Base-by-base conservation (phyloP, 2,329 filamentous ascomycete species). In the Claviceps purpurea region DNA sequence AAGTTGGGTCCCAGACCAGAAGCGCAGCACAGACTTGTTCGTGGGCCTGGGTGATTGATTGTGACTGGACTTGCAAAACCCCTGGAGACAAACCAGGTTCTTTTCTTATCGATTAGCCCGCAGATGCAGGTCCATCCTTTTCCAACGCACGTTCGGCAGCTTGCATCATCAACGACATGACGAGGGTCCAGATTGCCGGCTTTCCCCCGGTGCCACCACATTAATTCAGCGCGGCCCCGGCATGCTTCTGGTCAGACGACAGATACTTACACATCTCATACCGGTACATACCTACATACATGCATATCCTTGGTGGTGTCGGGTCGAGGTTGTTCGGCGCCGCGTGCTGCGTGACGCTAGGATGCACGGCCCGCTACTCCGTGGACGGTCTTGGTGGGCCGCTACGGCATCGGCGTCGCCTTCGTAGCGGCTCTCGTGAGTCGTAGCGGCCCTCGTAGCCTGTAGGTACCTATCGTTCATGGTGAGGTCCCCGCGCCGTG, bases 21-120 rank as follows among this genome's bases (percentile, higher is more conserved):
- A 34, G 30, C 30, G 30, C 30, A 34, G 30, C 30, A 34, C 30
- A 34, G 41, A 34, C 49, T 47, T 41, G 49, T 49, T 49, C 49
- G 43, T 51, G 46, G 50, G 40, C 20, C 30, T 7, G 20, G 20
- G 11, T 4, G 20, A n/a, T 41, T n/a, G 41, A 22, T 26, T 11
- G n/a, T 38, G 14, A 7, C 18, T 14, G 52, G 13, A 40, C 52
- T 24, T 34, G 22, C 49, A 51, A 47, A 52, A 44, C 48, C 53
- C 53, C 46, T 49, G 46, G 50, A 47, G 47, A 46, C 18, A 14
- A 52, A 16, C 24, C 50, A 52, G 50, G 50, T 38, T 53, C 24
- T 37, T 34, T 41, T 37, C 50, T 53, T 47, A 50, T 50, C 52
- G 48, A 53, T 50, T 53, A 26, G 26, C 43, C 26, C 41, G 18